Base-by-base conservation (phyloP, 306 rosid genomes). In the Malus orientalis region DNA sequence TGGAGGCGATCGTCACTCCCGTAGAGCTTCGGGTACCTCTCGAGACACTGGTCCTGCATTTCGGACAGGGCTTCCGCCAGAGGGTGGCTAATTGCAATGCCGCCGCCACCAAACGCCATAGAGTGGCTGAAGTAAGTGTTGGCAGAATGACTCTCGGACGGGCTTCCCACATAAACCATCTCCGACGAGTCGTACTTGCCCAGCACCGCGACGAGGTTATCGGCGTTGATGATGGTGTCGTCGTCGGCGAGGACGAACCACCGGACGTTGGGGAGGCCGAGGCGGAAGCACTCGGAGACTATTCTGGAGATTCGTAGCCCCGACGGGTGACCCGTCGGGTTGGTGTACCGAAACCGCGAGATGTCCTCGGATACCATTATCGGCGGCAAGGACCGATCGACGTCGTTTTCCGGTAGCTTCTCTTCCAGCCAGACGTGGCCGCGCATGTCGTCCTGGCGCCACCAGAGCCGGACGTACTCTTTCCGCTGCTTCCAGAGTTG, bases 1-100 rank as follows among this genome's bases (percentile, higher is more conserved):
- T 89, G 92, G 84, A 91, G 74, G 68, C 97, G 84, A 81, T 91
- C 97, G 77, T 91, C 97, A 25, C 97, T 91, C 18, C 97, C 97
- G 60, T 91, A 91, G 55, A 91, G 90, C 79, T 88, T 84, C 16
- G 97, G 93, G 73, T 91, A 91, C 72, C 97, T 86, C 58, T 89
- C 92, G 25, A 91, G 86, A 79, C 93, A 91, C 32, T 85, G 85
- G 20, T 91, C 97, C 53, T 86, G 93, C 82, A 83, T 89, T 47
- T 73, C 81, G 40, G 84, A 84, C 36, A 91, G 90, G 11, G 89
- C 92, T 78, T 86, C 71, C 1, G 93, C 93, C 72, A 89, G 87
- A 8, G 90, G 89, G 54, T 80, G 61, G 70, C 93, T 89, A 47
- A 91, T 51, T 25, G 92, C 93, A n/a, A 91, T 87, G 36, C 93